Percentiles rank a stretch among this genome's conserved stretches.
phyloP scores from a whole-genome alignment of 2,329 filamentous ascomycete species.

The Penicillium griseofulvum region DNA sequence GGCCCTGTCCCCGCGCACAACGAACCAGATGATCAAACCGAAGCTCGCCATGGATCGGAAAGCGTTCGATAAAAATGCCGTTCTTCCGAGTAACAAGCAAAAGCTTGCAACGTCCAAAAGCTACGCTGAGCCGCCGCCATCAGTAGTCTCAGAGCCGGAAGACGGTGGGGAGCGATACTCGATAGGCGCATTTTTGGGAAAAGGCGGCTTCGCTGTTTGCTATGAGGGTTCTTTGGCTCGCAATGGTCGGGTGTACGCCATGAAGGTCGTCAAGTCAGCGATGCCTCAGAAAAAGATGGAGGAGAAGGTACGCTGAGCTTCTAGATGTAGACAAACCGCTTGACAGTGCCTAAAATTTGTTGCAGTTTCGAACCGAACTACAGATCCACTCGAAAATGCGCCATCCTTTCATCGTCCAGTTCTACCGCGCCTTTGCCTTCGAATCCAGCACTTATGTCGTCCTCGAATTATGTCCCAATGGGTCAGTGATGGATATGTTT shows the following conservation, averaged over 20 bases:
- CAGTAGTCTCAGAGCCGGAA: conserved; percentile 46
- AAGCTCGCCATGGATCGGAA: conserved; percentile 41
- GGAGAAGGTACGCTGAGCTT: conserved; percentile 43
- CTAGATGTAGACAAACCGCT: background rate
- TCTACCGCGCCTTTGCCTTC: conserved; percentile 90
- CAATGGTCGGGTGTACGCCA: conserved; percentile 47
- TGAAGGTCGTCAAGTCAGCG: conserved; percentile 52
- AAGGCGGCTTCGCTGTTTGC: conserved; percentile 52
- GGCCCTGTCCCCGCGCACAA: conserved; percentile 49
- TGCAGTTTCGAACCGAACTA: conserved; percentile 72
- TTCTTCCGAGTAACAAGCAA: conserved; percentile 27
- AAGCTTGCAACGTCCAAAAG: conserved; percentile 39
- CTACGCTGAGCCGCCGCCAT: conserved; percentile 47
- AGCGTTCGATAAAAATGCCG: conserved; percentile 37
- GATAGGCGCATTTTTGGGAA: conserved; percentile 48
- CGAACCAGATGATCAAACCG: conserved; percentile 47
- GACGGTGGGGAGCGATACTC: conserved; percentile 46
- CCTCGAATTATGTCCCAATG: conserved; percentile 90
- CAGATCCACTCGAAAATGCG: conserved; percentile 98
- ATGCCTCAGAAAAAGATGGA: conserved; percentile 53
- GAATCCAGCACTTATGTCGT: conserved; percentile 88
- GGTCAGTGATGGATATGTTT: conserved; percentile 96
- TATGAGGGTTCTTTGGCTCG: conserved; percentile 47
- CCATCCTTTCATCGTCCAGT: conserved; percentile 93
- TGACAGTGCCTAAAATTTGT: conserved; percentile 6